Evolutionary conservation across 139 green algal genomes (phyloP), one percentile per base, ranked within the genome.

Genomic region (Auxenochlorella protothecoides): DNA sequence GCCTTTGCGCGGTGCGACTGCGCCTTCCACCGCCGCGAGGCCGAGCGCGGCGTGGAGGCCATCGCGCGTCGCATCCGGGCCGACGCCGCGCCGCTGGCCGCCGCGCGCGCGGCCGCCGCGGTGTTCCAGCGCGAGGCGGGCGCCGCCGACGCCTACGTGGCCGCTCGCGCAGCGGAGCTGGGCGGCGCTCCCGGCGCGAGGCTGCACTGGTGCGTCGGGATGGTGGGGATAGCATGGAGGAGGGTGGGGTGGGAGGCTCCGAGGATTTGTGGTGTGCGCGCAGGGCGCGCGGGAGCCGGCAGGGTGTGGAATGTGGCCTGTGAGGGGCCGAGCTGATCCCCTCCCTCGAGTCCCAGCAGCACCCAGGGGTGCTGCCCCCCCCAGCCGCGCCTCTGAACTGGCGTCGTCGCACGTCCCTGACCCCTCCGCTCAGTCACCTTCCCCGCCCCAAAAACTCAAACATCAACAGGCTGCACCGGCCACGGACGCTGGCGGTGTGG

Each of bases 401-500:
- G 5, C 15, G 16, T 59, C 16, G 53, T 44, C 53, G 27, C 53
- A 9, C 11, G 66, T 12, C 53, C 54, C 59, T 73, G 8, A 6
- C 10, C 5, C 55, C 16, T 6, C 16, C 14, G 11, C 62, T 44
- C 27, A 44, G 27, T 44, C 27, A 44, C 27, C 27, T 44, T 0
- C 27, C 27, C 27, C 27, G 27, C 27, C 27, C 27, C 27, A 0
- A 0, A 44, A 44, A 44, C 27, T 44, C 27, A 44, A 44, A 44
- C 27, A 44, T 44, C 27, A 44, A 44, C 44, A 89, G 85, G 85
- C 68, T 65, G 59, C 68, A 72, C 15, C 76, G 85, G 4, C 85
- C 85, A 44, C 71, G 81, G 56, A 75, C 78, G 15, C 13, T 53
- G 4, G 60, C 59, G 4, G 69, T 85, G 11, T 54, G 66, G 53